Conservation (phyloP, 148 eudicot species). For the Drosera capensis region DNA sequence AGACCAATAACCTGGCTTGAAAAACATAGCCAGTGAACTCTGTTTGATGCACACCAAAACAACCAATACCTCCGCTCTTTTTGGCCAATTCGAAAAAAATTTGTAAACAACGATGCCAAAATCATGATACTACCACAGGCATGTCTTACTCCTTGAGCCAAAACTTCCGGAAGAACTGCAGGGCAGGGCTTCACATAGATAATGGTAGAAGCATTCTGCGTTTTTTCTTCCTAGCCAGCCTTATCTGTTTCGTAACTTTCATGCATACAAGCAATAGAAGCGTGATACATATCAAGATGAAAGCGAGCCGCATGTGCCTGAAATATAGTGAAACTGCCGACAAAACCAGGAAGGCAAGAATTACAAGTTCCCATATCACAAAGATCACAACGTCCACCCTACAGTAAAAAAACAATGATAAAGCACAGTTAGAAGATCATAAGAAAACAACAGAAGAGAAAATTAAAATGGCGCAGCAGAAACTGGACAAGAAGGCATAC, state of each 20-base stretch:
- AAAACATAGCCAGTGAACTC: too few relatives aligned
- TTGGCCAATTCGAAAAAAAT: too few relatives aligned
- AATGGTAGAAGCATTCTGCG: slow-evolving; percentile 98
- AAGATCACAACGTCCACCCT: slow-evolving; percentile 93
- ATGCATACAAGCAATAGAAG: slow-evolving; percentile 66
- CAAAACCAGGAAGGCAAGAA: slow-evolving; percentile 80
- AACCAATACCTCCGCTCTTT: too few relatives aligned
- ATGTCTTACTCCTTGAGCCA: too few relatives aligned
- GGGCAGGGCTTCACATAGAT: slow-evolving; percentile 46
- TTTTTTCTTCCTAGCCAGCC: slow-evolving; percentile 80
- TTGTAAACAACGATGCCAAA: too few relatives aligned
- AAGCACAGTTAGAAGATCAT: too few relatives aligned
- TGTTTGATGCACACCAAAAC: too few relatives aligned
- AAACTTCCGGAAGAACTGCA: background rate
- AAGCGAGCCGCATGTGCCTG: slow-evolving; percentile 68
- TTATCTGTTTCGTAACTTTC: slow-evolving; percentile 85
- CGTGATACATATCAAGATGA: slow-evolving; percentile 53
- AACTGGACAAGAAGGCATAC: too few relatives aligned
- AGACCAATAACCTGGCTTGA: too few relatives aligned
- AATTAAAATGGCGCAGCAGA: too few relatives aligned
- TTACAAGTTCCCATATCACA: slow-evolving; percentile 86
- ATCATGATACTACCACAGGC: too few relatives aligned
- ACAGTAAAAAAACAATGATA: slow-evolving; percentile 23
- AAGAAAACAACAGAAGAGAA: too few relatives aligned
- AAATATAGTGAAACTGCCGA: slow-evolving; percentile 82